A percentile compares a stretch with the other conserved stretches of the same genome.
phyloP scores from a whole-genome alignment of 768 basidiomycete genomes.

The Suillus bovinus region DNA sequence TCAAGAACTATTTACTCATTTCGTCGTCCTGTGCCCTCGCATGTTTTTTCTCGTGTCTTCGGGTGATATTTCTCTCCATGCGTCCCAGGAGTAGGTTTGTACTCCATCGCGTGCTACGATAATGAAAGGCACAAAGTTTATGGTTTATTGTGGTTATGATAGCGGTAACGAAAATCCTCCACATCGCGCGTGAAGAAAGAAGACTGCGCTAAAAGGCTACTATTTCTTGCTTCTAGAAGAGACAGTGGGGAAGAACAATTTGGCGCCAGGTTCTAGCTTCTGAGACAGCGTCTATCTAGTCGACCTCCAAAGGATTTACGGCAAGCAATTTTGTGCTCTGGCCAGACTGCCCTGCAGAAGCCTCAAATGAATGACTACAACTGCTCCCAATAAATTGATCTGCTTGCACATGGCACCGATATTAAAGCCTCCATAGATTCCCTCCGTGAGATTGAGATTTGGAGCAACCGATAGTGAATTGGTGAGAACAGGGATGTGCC shows the following conservation, averaged over 20 bases:
- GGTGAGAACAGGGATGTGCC: conserved; percentile 4
- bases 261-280: too few relatives aligned
- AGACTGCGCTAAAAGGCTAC: too few relatives aligned
- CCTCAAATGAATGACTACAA: background rate
- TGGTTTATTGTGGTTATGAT: background rate
- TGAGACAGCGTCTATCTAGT: too few relatives aligned
- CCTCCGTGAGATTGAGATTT: conserved; percentile 2
- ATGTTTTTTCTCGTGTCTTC: background rate
- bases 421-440: conserved; percentile 2
- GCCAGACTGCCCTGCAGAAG: background rate
- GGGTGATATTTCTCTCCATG: background rate
- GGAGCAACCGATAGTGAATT: background rate
- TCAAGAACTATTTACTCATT: background rate
- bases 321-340: too few relatives aligned
- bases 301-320: background rate
- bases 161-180: background rate
- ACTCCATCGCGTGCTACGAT: background rate
- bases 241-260: background rate
- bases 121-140: background rate
- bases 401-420: background rate
- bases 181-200: background rate
- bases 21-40: background rate
- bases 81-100: background rate
- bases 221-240: background rate
- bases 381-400: background rate